These are phyloP conservation scores for Chaetomium tenue DNA, from an alignment of 495 filamentous ascomycete genomes.

Conservation along the genomic window DNA sequence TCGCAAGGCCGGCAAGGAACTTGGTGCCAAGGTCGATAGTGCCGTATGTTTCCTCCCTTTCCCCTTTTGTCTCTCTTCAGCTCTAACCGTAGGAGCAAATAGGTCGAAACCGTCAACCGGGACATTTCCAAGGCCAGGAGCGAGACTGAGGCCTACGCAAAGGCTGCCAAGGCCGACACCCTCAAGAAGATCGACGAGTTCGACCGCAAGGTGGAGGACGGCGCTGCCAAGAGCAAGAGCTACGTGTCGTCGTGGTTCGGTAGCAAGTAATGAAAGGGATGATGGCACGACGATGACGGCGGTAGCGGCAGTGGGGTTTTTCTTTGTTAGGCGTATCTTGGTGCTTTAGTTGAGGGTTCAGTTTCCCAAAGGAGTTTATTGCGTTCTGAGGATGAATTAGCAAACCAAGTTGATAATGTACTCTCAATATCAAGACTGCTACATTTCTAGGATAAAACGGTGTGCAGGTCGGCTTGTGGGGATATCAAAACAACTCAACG, in stretches of 20 bases:
- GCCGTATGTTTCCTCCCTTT: slow-evolving; percentile 39
- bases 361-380: not conserved
- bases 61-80: not conserved
- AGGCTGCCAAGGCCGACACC: slow-evolving; percentile 56
- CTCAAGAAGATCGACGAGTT: slow-evolving; percentile 69
- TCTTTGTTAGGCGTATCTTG: slow-evolving; percentile 1
- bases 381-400: not conserved
- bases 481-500: slow-evolving; percentile 14
- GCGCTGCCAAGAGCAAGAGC: slow-evolving; percentile 74
- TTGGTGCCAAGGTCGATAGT: slow-evolving; percentile 48
- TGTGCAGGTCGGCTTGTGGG: not conserved
- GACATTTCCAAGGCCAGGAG: slow-evolving; percentile 56
- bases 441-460: not conserved
- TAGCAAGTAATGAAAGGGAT: slow-evolving; percentile 46
- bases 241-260: slow-evolving; percentile 79
- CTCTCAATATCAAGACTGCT: not conserved
- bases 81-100: not conserved
- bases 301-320: not conserved
- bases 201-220: slow-evolving; percentile 74
- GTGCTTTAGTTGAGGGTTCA: not conserved
- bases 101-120: slow-evolving; percentile 63
- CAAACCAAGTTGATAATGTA: slow-evolving; percentile 1
- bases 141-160: slow-evolving; percentile 59
- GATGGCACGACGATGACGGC: not conserved
- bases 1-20: slow-evolving; percentile 42